Evolutionary conservation across 1,139 yeast genomes (phyloP), one percentile per base, ranked within the genome.

Genomic region (Meyerozyma smithsonii): DNA sequence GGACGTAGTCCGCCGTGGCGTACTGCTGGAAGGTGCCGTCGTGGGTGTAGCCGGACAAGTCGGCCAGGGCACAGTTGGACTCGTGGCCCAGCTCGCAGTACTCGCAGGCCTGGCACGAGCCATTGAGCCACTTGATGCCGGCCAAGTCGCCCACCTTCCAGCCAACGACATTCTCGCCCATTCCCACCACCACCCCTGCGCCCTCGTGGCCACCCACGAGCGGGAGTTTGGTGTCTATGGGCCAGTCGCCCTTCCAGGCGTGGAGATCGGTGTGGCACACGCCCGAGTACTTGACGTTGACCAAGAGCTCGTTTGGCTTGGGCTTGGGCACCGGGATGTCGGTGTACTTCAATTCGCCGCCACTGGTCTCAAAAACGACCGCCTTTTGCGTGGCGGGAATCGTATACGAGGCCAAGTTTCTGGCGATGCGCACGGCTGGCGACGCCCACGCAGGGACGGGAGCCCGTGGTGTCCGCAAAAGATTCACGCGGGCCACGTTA

Each of bases 241-340:
- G 88, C 88, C 88, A 81, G 59, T 82, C 88, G 58, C 88, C 88
- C 56, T 80, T 77, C 86, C 87, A 82, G 36, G 87, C 89, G 62
- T 82, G 89, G 55, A 82, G 72, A 59, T 82, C 89, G 36, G 88
- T 82, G 66, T 82, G 89, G 59, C 89, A 82, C 37, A 82, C 89
- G 64, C 89, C 89, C 8, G 88, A 81, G 66, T 80, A 82, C 62
- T 79, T 79, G 55, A 82, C 78, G 54, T 82, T 74, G 59, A 82
- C 71, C 57, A 82, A 71, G 45, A 82, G 62, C 62, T 82, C 88
- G 55, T 72, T 80, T 40, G 87, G 63, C 57, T 79, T 79, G 56
- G 89, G 89, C 5, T 50, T 63, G 54, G 89, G 89, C 36, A 81
- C 87, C 39, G 83, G 76, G 44, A 80, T 74, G 47, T 80, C 86